Percentiles rank a stretch among this genome's conserved stretches.
These are phyloP conservation scores for Jamesozyma spencerorum DNA, from an alignment of 805 yeast species.

Conservation along the genomic window DNA sequence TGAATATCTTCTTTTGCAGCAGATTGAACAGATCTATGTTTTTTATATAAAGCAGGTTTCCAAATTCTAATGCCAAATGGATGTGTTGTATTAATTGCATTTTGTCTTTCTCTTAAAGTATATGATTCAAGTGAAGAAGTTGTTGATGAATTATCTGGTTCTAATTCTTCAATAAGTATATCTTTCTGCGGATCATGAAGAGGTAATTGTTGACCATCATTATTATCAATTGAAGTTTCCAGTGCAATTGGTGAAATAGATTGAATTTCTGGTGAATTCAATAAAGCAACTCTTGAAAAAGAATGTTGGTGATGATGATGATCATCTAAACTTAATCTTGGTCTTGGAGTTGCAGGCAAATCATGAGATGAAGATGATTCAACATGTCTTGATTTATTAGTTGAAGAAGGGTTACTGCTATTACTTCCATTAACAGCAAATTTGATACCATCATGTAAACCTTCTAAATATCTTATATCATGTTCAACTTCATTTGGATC, in stretches of 20 bases:
- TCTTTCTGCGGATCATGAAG: constrained; percentile 14
- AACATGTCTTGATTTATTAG: neutral
- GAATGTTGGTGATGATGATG: constrained; percentile 1
- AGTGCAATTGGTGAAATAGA: too few relatives aligned
- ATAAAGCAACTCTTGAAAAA: constrained; percentile 2
- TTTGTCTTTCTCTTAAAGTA: constrained; percentile 85
- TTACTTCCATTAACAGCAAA: constrained; percentile 30
- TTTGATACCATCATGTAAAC: constrained; percentile 61
- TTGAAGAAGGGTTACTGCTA: neutral
- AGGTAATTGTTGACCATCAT: constrained; percentile 9
- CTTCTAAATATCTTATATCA: constrained; percentile 58
- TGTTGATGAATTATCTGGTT: constrained; percentile 7
- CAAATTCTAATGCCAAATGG: constrained; percentile 97
- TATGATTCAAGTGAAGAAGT: constrained; percentile 63
- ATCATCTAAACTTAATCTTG: neutral
- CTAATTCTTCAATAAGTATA: constrained; percentile 10
- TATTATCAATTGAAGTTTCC: neutral
- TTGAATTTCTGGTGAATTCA: constrained; percentile 2
- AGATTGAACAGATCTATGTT: constrained; percentile 79
- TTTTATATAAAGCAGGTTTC: constrained; percentile 96
- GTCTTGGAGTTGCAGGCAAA: too few relatives aligned
- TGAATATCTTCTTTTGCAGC: constrained; percentile 93
- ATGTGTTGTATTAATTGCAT: constrained; percentile 92
- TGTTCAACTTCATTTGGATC: constrained; percentile 63
- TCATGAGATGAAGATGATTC: too few relatives aligned